phyloP scores from a whole-genome alignment of 2,329 filamentous ascomycete genomes.

The Boeremia exigua region DNA sequence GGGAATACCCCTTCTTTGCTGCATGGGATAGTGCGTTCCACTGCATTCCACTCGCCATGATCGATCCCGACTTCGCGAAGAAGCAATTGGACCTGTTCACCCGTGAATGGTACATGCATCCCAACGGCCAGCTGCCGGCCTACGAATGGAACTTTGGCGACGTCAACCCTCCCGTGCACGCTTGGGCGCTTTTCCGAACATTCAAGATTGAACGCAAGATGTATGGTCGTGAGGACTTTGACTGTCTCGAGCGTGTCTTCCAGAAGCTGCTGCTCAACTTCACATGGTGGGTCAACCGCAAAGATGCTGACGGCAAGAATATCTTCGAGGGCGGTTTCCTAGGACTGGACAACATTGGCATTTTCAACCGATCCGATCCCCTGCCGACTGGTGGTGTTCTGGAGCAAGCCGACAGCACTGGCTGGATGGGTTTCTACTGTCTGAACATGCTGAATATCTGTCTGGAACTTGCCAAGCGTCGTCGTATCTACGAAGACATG shows the following conservation, averaged over 20 bases:
- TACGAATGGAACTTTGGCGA: conserved; percentile 98
- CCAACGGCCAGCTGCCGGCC: conserved; percentile 91
- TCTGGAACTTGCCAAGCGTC: conserved; percentile 91
- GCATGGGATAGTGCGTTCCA: conserved; percentile 98
- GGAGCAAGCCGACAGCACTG: conserved; percentile 96
- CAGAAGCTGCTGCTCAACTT: conserved; percentile 96
- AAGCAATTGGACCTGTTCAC: conserved; percentile 97
- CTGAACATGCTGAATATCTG: conserved; percentile 97
- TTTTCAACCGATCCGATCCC: conserved; percentile 96
- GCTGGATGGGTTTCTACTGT: conserved; percentile 99
- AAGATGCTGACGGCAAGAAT: conserved; percentile 93
- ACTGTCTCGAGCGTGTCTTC: conserved; percentile 95
- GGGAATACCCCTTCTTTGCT: conserved; percentile 98
- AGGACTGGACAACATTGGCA: conserved; percentile 93
- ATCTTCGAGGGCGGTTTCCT: conserved; percentile 97
- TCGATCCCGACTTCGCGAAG: conserved; percentile 97
- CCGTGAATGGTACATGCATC: conserved; percentile 98
- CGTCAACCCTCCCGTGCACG: conserved; percentile 95
- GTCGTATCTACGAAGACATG: conserved; percentile 93
- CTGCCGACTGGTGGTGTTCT: conserved; percentile 90
- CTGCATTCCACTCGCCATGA: conserved; percentile 94
- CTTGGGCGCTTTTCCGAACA: conserved; percentile 91
- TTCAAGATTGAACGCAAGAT: conserved; percentile 99
- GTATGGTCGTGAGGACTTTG: conserved; percentile 91
- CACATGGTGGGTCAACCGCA: conserved; percentile 99